phyloP scores from a whole-genome alignment of 73 alveolate genomes.

The Symbiodinium natans region DNA sequence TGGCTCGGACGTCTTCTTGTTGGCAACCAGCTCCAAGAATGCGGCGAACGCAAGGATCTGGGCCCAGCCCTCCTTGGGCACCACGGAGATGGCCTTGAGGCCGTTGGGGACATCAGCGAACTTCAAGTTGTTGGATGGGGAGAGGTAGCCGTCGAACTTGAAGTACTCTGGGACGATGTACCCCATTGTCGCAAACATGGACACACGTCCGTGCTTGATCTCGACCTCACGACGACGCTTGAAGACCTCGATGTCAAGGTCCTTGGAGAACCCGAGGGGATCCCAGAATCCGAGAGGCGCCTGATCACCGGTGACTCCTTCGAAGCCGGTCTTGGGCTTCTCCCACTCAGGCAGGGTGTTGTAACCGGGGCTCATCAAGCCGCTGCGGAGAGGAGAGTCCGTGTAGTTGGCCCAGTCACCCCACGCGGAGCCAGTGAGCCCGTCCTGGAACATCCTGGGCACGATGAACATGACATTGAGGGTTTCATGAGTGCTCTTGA shows the following conservation, averaged over 20 bases:
- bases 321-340: constrained; percentile 67
- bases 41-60: not conserved
- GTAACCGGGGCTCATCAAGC: constrained; percentile 74
- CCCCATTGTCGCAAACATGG: not conserved
- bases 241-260: constrained; percentile 67
- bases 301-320: constrained; percentile 63
- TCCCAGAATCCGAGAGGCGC: constrained; percentile 92
- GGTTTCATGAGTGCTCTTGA: too few species aligned
- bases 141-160: constrained; percentile 9
- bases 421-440: constrained; percentile 61
- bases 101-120: not conserved
- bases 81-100: constrained; percentile 15
- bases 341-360: constrained; percentile 86
- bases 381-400: constrained; percentile 67
- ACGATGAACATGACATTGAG: too few species aligned
- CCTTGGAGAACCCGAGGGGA: constrained; percentile 83
- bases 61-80: constrained; percentile 28
- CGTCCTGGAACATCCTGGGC: constrained; percentile 10
- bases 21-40: not conserved
- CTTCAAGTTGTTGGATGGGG: not conserved
- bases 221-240: constrained; percentile 16
- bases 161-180: constrained; percentile 1
- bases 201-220: not conserved
- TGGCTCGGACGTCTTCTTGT: constrained; percentile 24
- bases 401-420: constrained; percentile 64